These are phyloP conservation scores for Saccharomyces hybrid DNA, from an alignment of 1,139 yeast genomes.

Conservation along the genomic window DNA sequence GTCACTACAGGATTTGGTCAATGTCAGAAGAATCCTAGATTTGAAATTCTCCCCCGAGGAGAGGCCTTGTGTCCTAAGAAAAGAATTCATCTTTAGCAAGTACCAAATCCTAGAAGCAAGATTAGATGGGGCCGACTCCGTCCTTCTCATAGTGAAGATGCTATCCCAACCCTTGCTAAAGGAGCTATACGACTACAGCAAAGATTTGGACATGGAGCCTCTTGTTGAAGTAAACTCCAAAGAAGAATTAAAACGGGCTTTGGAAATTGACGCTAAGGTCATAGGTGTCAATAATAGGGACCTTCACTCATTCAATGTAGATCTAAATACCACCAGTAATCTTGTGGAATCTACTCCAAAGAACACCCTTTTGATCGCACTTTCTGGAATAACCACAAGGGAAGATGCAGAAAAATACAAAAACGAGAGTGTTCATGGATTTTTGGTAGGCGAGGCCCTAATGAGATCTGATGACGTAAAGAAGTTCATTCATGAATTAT, in stretches of 20 bases:
- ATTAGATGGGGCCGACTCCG: slow-evolving; percentile 90
- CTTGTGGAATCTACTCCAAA: slow-evolving; percentile 55
- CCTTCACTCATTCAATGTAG: slow-evolving; percentile 82
- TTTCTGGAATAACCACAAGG: slow-evolving; percentile 71
- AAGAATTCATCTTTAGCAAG: slow-evolving; percentile 78
- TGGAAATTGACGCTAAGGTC: slow-evolving; percentile 63
- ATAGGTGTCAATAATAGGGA: slow-evolving; percentile 95
- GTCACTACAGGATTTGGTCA: slow-evolving; percentile 65
- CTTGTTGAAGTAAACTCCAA: slow-evolving; percentile 85
- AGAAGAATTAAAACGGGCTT: slow-evolving; percentile 63
- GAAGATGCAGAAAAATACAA: slow-evolving; percentile 68
- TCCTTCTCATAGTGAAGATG: slow-evolving; percentile 90
- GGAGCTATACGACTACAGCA: slow-evolving; percentile 61
- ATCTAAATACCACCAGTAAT: slow-evolving; percentile 69
- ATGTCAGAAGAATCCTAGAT: slow-evolving; percentile 51
- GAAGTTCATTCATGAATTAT: slow-evolving; percentile 37
- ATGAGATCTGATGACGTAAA: slow-evolving; percentile 57
- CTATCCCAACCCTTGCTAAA: slow-evolving; percentile 47
- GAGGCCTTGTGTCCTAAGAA: slow-evolving; percentile 85
- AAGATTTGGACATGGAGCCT: slow-evolving; percentile 77
- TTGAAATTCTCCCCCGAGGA: slow-evolving; percentile 31
- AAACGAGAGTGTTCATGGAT: slow-evolving; percentile 72
- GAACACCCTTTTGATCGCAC: slow-evolving; percentile 70
- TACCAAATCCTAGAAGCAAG: slow-evolving; percentile 92
- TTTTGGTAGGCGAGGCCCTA: slow-evolving; percentile 90